Evolutionary conservation across 2,329 filamentous ascomycete species (phyloP), one percentile per base, ranked within the genome.

Genomic region (Bisporella sp.): DNA sequence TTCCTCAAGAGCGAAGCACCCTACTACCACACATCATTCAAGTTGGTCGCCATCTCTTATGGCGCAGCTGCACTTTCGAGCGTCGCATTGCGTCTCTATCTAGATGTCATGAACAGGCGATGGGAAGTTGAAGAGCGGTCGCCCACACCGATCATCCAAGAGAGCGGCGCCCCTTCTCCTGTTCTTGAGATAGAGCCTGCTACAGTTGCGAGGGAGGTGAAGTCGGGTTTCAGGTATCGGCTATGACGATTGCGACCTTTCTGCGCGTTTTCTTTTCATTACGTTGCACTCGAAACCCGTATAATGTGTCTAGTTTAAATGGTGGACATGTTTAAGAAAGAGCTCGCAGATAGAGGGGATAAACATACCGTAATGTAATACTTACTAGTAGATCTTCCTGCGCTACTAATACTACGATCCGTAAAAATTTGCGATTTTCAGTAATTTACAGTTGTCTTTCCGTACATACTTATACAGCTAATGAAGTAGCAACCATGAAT

Each of bases 41-140:
- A 51, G 33, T 50, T 55, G 0, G 63, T 64, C 44, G 47, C 62
- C 9, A 55, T 60, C 30, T 63, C 59, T 32, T 59, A 62, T 32
- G 55, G 55, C 6, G 41, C 57, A 13, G 56, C 53, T 0, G n/a
- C 53, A 3, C 31, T 59, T 21, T 45, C 56, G 3, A 49, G 53
- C 6, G 29, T 63, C 59, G 33, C 41, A 13, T 45, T 64, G 7
- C 52, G 60, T 21, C 32, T 57, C 4, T 60, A 63, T 47, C 45
- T 62, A 29, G 54, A 45, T 3, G 56, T 52, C 30, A 54, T 56
- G 13, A 64, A 62, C 32, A 57, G 54, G 31, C 48, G 33, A 12
- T 29, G 54, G 8, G 54, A 56, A 2, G n/a, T 9, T n/a, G 35
- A 37, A 37, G 35, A 37, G 8, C 8, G 35, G 2, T 4, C 35